Percentiles rank a stretch among this genome's conserved stretches.
Evolutionary conservation across 2,329 filamentous ascomycete genomes (phyloP).

Genomic region (Fusarium oligoseptatum): DNA sequence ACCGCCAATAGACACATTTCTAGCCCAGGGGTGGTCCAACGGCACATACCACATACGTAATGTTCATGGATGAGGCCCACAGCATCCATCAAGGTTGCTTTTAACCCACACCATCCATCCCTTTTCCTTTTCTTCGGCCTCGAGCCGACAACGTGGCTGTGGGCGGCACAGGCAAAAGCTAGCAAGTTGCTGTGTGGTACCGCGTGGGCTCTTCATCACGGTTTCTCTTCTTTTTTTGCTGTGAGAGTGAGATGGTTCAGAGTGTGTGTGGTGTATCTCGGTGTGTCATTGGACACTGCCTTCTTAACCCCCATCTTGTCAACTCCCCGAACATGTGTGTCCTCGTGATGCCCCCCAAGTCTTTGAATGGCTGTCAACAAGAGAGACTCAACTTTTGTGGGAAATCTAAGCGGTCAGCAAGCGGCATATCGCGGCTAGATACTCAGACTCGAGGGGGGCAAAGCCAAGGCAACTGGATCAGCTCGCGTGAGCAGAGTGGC

Average conservation of each 20-base stretch:
- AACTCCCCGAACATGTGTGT: slow-evolving; percentile 3
- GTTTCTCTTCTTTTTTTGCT: neutral
- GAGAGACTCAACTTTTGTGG: neutral
- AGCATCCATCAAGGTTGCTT: slow-evolving; percentile 41
- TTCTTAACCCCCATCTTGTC: neutral
- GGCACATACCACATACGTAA: slow-evolving; percentile 16
- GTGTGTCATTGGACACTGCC: neutral
- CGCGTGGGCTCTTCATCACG: slow-evolving; percentile 30
- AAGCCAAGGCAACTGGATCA: neutral
- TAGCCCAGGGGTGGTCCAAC: slow-evolving; percentile 3
- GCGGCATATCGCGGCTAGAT: neutral
- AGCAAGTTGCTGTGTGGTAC: neutral
- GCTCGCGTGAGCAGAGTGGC: slow-evolving; percentile 26
- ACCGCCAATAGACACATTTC: neutral
- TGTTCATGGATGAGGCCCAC: neutral
- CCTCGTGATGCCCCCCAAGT: slow-evolving; percentile 21
- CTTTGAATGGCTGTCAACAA: neutral
- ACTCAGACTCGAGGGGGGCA: neutral
- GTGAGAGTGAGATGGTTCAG: neutral
- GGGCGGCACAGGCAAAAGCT: neutral
- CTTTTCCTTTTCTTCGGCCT: neutral
- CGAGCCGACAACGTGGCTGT: neutral
- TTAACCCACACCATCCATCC: slow-evolving; percentile 3
- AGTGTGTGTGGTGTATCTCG: neutral
- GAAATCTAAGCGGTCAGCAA: slow-evolving; percentile 1